Evolutionary conservation across 352 stramenopile genomes (phyloP), one percentile per base, ranked within the genome.

Genomic region (Pythium sukuiense): DNA sequence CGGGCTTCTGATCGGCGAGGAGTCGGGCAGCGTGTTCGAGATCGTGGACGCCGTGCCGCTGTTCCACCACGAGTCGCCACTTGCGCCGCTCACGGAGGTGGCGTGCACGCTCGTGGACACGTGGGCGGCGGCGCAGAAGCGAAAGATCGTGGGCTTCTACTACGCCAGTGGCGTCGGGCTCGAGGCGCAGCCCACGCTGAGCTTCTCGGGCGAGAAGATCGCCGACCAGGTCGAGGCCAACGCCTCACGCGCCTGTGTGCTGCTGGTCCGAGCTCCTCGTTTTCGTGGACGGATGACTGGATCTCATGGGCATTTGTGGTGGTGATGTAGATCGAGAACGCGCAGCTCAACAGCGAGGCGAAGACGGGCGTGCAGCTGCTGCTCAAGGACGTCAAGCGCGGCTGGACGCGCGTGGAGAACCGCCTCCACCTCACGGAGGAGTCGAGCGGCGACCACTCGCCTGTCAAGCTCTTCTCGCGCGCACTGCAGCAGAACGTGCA

Each of bases 361-460:
- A 90, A 87, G 69, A 74, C 64, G 7, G 83, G 71, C 27, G 60
- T 94, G 18, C 82, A 85, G 73, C 70, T 94, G 16, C 62, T 92
- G 55, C 76, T 90, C 2, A 92, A 92, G 76, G 85, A 94, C 75
- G 74, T 88, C 18, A 94, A 94, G 67, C 83, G 83, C 48, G 80
- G 85, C 50, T 94, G 85, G 85, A 80, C 74, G 35, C 73, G 73
- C 39, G 76, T 89, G 55, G 83, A 94, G 65, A 87, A 79, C 63
- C 79, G 74, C n/a, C 70, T 94, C 30, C 63, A 69, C 26, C 45
- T 70, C 24, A 67, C 88, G 37, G 77, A 79, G 24, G 71, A 85
- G 49, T 76, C 67, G 41, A 77, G 74, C 48, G 59, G 59, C 32
- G 73, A 76, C 35, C 49, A 55, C 37, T 67, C 71, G 59, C 66